Conservation (phyloP, 306 rosid genomes). For the Acacia acuminata region DNA sequence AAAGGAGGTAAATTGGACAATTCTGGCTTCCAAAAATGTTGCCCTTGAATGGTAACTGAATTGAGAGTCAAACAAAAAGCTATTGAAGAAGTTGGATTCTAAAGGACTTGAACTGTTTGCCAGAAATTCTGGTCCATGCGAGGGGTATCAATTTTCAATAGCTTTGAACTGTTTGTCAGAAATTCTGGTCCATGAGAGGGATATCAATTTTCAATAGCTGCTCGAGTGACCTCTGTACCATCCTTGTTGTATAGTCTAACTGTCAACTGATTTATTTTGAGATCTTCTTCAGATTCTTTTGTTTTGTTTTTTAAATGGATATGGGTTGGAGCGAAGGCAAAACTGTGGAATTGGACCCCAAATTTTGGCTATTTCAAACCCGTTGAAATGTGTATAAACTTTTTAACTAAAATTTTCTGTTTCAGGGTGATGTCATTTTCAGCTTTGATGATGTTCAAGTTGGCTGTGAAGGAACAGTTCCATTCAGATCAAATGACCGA, state of each 20-base stretch:
- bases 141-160: too few species aligned
- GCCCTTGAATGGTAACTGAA: conserved; percentile 18
- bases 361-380: conserved; percentile 21
- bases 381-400: conserved; percentile 9
- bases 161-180: neutral
- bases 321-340: conserved; percentile 2
- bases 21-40: conserved; percentile 26
- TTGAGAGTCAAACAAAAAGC: conserved; percentile 6
- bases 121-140: too few species aligned
- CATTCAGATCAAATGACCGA: conserved; percentile 88
- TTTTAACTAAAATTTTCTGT: conserved; percentile 29
- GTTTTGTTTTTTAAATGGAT: neutral
- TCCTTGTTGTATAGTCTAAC: conserved; percentile 26
- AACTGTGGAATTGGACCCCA: neutral
- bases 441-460: conserved; percentile 82
- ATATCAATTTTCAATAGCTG: neutral
- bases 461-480: conserved; percentile 97
- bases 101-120: too few species aligned
- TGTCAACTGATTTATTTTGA: conserved; percentile 15
- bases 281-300: conserved; percentile 3
- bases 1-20: conserved; percentile 66
- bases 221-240: conserved; percentile 8
- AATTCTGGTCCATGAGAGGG: conserved; percentile 19
- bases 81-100: conserved; percentile 13
- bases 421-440: conserved; percentile 97